Base-by-base conservation (phyloP, 2,329 filamentous ascomycete genomes). In the Colletotrichum liaoningense region DNA sequence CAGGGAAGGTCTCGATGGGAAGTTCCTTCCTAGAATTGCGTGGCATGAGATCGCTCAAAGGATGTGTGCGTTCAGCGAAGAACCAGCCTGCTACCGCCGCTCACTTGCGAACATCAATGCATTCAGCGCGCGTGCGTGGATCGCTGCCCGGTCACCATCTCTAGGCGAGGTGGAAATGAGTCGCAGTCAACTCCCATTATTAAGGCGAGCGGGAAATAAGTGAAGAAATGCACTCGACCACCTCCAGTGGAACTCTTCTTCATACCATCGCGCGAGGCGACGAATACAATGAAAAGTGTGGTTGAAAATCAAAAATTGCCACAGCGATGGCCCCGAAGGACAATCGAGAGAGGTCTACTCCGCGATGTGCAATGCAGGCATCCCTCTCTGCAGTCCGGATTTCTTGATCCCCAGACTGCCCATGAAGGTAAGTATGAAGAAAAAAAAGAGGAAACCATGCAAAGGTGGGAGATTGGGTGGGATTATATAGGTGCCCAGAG, bases 391-490 rank as follows among this genome's bases (percentile, higher is more conserved):
- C 80, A 33, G 33, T 70, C 77, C 77, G 79, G 80, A 76, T 79
- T 83, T 84, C 83, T 75, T 87, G 86, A 88, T 80, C 86, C 78
- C 79, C 80, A 78, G 75, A 76, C 74, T 77, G 79, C 82, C 80
- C 79, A 81, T 82, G 81, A 87, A 88, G 85, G 85, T 87, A 88
- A 87, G 86, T 87, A 87, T 88, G 84, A 85, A 85, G 83, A 55
- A 66, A 78, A 76, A 68, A 56, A 49, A 0, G 2, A 7, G 42
- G 28, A 74, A 63, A 58, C 82, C 11, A 52, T 75, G 72, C 46
- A 35, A 78, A 30, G 0, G 1, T 1, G 66, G 62, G 58, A 75
- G 59, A 35, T 28, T 54, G 69, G 58, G 7, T 26, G 8, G 1
- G n/a, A 0, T 71, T 85, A 81, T 84, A 85, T 85, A 76, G 49